Conservation (phyloP, 2,329 filamentous ascomycete genomes). For the Huntiella moniliformis region DNA sequence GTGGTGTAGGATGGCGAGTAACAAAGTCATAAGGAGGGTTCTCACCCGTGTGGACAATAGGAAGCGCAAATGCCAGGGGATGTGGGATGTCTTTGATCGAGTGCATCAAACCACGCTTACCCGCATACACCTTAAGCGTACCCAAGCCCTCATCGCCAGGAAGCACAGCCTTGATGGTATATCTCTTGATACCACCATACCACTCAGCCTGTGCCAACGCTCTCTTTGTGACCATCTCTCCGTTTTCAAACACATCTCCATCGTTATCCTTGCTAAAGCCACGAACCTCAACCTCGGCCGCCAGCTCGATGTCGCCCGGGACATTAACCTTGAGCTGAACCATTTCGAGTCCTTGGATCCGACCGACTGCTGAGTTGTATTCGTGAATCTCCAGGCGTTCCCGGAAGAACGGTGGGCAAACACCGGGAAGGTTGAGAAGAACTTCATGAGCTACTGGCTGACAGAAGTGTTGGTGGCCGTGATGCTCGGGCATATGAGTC, state of each 20-base stretch:
- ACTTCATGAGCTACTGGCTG: constrained; percentile 74
- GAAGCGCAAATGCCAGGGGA: constrained; percentile 72
- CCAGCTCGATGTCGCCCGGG: constrained; percentile 74
- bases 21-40: constrained; percentile 93
- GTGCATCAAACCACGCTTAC: constrained; percentile 90
- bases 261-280: constrained; percentile 66
- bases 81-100: constrained; percentile 93
- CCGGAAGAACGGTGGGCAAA: constrained; percentile 76
- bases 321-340: constrained; percentile 77
- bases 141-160: constrained; percentile 84
- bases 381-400: constrained; percentile 62
- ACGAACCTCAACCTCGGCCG: constrained; percentile 78
- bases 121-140: constrained; percentile 77
- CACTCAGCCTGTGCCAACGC: constrained; percentile 85
- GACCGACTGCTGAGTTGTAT: constrained; percentile 72
- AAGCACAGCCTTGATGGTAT: constrained; percentile 79
- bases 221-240: constrained; percentile 67
- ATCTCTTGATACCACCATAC: constrained; percentile 71
- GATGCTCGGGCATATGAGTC: constrained; percentile 79
- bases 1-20: constrained; percentile 81
- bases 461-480: constrained; percentile 81
- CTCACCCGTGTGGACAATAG: constrained; percentile 73
- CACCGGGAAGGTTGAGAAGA: constrained; percentile 67
- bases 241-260: constrained; percentile 84
- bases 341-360: constrained; percentile 84